Base-by-base conservation (phyloP, 2,329 filamentous ascomycete species). In the Diaporthe citrichinensis region DNA sequence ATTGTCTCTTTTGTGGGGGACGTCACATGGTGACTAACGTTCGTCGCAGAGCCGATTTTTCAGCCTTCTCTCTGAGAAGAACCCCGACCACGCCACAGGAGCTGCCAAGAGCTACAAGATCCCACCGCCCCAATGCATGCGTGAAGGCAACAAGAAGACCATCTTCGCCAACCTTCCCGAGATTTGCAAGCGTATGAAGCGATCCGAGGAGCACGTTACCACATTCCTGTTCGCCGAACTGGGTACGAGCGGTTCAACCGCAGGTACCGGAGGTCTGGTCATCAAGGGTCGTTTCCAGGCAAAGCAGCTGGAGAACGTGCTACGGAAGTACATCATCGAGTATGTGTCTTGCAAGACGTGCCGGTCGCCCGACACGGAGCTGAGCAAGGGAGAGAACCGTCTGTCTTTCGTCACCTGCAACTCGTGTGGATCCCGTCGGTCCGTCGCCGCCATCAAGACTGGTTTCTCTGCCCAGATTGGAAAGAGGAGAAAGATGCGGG, bases 241-340 rank as follows among this genome's bases (percentile, higher is more conserved):
- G 92, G 97, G 97, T 89, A 99, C 97, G 79, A 97, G 92, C 83
- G 97, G 97, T 85, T 97, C 94, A 84, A 95, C 98, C 74, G 97
- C 98, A 87, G 97, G 96, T 80, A 95, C 91, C 87, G 92, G 95
- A 86, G 93, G 96, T 83, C 87, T 99, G 82, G 96, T 99, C 83
- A 99, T 99, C 91, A 98, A 98, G 91, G 97, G 97, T 90, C 95
- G 97, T 83, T 99, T 99, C 94, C 96, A 98, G 87, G 96, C 98
- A 89, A 98, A 98, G 88, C 96, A 98, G 89, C 96, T 98, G 83
- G 97, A 99, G 89, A 98, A 97, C 86, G 95, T 98, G 72, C 87
- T 98, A 84, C 91, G 96, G 87, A 94, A 96, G 89, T 98, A 98
- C 86, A 98, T 98, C 84, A 94, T 79, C 71, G 96, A 98, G 88